Percentiles rank a stretch among this genome's conserved stretches.
phyloP scores from a whole-genome alignment of 306 rosid species.

The Geum urbanum region DNA sequence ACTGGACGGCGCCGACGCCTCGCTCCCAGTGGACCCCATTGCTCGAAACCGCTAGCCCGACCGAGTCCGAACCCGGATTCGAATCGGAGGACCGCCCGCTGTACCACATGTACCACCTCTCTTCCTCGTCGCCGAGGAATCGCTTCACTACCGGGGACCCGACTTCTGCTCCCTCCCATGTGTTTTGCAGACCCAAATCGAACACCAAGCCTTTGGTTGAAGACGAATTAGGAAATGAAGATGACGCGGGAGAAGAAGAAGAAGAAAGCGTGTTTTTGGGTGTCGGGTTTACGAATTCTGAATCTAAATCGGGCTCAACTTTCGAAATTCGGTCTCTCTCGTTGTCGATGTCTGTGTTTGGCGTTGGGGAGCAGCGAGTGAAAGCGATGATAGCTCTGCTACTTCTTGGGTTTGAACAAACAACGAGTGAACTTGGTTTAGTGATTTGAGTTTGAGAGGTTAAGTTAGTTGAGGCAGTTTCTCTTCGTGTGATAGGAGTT shows the following conservation, averaged over 20 bases:
- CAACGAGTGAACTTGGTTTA: slow-evolving; percentile 31
- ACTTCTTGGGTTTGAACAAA: slow-evolving; percentile 21
- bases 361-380: slow-evolving; percentile 57
- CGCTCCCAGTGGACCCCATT: slow-evolving; percentile 91
- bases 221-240: slow-evolving; percentile 17
- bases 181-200: slow-evolving; percentile 44
- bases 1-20: slow-evolving; percentile 44
- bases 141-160: slow-evolving; percentile 75
- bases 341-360: slow-evolving; percentile 41
- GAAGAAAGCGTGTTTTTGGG: slow-evolving; percentile 10
- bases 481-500: slow-evolving; percentile 29
- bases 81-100: slow-evolving; percentile 51
- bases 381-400: slow-evolving; percentile 35
- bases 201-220: slow-evolving; percentile 57
- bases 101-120: slow-evolving; percentile 89
- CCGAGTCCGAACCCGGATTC: slow-evolving; percentile 38
- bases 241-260: slow-evolving; percentile 27
- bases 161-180: slow-evolving; percentile 66
- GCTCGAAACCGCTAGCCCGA: slow-evolving; percentile 74
- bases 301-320: slow-evolving; percentile 26
- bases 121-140: slow-evolving; percentile 70
- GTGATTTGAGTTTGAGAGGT: slow-evolving; percentile 30
- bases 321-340: slow-evolving; percentile 32
- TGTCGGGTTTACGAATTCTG: slow-evolving; percentile 23
- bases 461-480: slow-evolving; percentile 30